Base-by-base conservation (phyloP, 176 grass and related monocot species). In the Thinopyrum elongatum region DNA sequence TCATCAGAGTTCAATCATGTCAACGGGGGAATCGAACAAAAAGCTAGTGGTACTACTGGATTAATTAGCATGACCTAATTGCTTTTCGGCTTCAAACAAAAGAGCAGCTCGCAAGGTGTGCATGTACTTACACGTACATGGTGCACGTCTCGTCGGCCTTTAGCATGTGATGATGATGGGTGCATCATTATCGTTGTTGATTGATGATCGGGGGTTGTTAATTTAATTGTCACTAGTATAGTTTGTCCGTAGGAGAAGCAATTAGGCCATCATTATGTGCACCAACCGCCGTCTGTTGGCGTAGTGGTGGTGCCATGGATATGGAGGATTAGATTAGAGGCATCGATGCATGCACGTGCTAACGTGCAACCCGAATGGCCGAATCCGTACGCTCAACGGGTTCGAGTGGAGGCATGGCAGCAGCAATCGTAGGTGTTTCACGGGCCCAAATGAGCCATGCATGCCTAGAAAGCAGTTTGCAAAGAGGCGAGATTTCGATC, bases 1-100 rank as follows among this genome's bases (percentile, higher is more conserved):
- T 57, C 85, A 35, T 51, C 58, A 33, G 35, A 36, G 15, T 1
- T 39, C 35, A 73, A 86, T 74, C 39, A 76, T 75, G 83, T 78
- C 31, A 85, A 68, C 74, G 10, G 6, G 6, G n/a, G 74, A 57
- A 28, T 78, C 74, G 22, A 82, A 53, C 80, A 85, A 76, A 85
- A 84, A 75, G 14, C 3, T 64, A 53, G 15, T 19, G 1, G 12
- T n/a, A 27, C 53, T 21, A 1, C 27, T 33, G 1, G 6, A 30
- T 28, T 28, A 3, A 25, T 51, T 35, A 49, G 63, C 28, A 31
- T 10, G 30, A 1, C 21, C 60, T 66, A 66, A 51, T 35, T 51
- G 60, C 60, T 53, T 51, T 66, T 53, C 5, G 72, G 27, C 9
- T 77, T 55, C 73, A 77, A 77, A 66, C 9, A 27, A 28, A 51